Conservation (phyloP, 208 protist genomes). For the Acanthamoeba triangularis region DNA sequence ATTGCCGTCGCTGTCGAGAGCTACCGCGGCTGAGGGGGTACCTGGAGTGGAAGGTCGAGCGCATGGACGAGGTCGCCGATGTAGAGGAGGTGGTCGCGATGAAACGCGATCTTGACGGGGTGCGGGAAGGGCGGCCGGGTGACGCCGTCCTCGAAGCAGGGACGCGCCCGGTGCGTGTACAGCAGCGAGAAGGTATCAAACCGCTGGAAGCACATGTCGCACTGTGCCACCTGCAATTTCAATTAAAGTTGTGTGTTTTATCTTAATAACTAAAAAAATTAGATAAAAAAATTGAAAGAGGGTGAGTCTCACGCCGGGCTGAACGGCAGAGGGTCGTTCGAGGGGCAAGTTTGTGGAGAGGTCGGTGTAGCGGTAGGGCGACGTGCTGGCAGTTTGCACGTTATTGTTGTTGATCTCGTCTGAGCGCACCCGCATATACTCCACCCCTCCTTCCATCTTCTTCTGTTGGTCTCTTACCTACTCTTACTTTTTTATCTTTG, state of each 20-base stretch:
- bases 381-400: neutral
- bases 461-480: neutral
- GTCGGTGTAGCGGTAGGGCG: neutral
- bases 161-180: slow-evolving; percentile 9
- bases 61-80: slow-evolving; percentile 28
- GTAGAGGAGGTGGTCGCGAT: slow-evolving; percentile 3
- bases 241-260: neutral
- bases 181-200: neutral
- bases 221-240: neutral
- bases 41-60: neutral
- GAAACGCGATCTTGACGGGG: slow-evolving; percentile 8
- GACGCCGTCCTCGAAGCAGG: slow-evolving; percentile 17
- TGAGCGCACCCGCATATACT: neutral
- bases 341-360: neutral
- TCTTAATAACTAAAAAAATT: neutral
- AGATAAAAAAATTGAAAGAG: neutral
- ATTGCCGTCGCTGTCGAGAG: too few species aligned
- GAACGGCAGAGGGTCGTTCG: neutral
- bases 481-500: too few species aligned
- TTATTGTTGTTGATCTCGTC: neutral
- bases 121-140: slow-evolving; percentile 23
- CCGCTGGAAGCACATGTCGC: slow-evolving; percentile 48
- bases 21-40: too few species aligned
- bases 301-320: neutral
- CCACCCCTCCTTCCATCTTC: neutral